Base-by-base conservation (phyloP, 768 basidiomycete genomes). In the Lepiota venenata region DNA sequence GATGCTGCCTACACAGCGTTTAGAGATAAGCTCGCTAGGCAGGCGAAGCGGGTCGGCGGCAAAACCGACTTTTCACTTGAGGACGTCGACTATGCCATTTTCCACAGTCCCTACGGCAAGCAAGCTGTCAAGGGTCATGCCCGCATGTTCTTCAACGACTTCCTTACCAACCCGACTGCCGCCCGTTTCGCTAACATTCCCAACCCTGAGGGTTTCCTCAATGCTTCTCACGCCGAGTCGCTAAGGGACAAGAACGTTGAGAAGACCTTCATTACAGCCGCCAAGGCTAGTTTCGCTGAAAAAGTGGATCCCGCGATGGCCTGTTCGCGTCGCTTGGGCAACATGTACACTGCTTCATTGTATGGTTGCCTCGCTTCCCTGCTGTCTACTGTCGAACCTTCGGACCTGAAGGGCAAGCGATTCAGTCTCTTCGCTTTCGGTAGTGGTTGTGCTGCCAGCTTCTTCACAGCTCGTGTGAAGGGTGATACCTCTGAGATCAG, bases 101-200 rank as follows among this genome's bases (percentile, higher is more conserved):
- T 98, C 85, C 97, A 99, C 79, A 88, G 87, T 56, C 97, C 97
- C 0, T 99, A 98, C 71, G 96, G 97, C 75, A 99, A 99, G 76
- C 91, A 97, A 68, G 95, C 97, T 50, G 90, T 97, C 70, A 99
- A 98, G 75, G 94, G 92, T 41, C 88, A 96, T 68, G 96, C 91
- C 36, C 91, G 97, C 54, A 76, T 98, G 67, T 76, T 87, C 64
- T 94, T 82, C 77, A 91, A 94, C 70, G 97, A 99, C 75, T 99
- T 95, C 79, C 75, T 94, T 63, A 71, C 84, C 57, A 79, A 84
- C 67, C 91, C 97, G 29, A 72, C 77, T 7, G 75, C 79, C 36
- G 74, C 91, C 37, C 79, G 78, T 50, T 93, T 88, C 64, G 83
- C 84, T 57, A 79, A 81, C 65, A 70, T 93, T 56, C 78, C 89